Base-by-base conservation (phyloP, 1,284 basidiomycete genomes). In the Cutaneotrichosporon daszewskae region DNA sequence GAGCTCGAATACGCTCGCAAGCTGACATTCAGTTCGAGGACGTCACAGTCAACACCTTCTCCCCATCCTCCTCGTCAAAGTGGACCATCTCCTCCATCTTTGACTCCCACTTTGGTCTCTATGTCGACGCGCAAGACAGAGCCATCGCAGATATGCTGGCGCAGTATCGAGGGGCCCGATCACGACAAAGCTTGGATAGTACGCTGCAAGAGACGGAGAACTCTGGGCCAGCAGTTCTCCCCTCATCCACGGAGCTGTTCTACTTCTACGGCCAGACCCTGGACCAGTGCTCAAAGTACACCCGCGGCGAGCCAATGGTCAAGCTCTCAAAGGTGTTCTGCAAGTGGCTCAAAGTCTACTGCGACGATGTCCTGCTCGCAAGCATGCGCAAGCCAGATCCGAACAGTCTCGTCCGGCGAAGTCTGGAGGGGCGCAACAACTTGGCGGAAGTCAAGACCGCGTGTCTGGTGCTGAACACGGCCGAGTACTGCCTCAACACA, bases 181-280 rank as follows among this genome's bases (percentile, higher is more conserved):
- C 79, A 24, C 80, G 85, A 17, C 72, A 79, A 17, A 91, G 83
- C 1, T 68, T 85, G 11, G 88, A 91, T 42, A 76, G 76, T 7
- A 68, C 75, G 0, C 64, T 74, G 35, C 64, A 49, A 7, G 76
- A 77, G 17, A 76, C 77, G 19, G 74, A 74, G 10, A 73, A 74
- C 12, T 73, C 76, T 16, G 74, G 79, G 0, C 76, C 80, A 3
- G 76, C 79, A 1, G 87, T 98, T 1, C 76, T 97, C 3, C 87
- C 90, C 0, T 92, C 88, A 0, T 95, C 90, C 1, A 97, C 92
- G 1, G 92, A 98, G 61, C 74, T 99, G 27, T 98, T 98, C 74
- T 94, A 94, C 68, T 90, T 95, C 68, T 98, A 98, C 65, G 87
- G 85, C 0, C 90, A 96, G 64, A 91, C 85, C 32, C 72, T 99